These are phyloP conservation scores for Tulasnella sp. DNA, from an alignment of 768 basidiomycete genomes.

Conservation along the genomic window DNA sequence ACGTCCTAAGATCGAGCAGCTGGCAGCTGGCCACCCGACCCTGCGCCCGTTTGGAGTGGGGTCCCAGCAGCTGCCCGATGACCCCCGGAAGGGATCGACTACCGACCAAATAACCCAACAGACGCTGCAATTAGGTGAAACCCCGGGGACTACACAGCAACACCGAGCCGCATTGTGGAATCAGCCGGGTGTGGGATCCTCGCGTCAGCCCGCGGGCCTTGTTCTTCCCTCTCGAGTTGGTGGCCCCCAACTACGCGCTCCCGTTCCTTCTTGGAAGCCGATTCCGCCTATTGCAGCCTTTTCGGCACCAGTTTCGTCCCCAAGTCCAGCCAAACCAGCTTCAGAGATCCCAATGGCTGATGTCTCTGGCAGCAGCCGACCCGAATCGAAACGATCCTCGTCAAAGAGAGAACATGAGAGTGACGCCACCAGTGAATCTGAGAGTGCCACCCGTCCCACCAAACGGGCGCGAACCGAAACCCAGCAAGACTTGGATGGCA, in stretches of 20 bases:
- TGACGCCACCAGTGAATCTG: constrained; percentile 6
- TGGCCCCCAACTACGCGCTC: too few species aligned
- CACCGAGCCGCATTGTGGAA: neutral
- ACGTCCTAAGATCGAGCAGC: neutral
- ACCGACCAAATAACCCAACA: neutral
- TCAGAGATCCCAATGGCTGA: too few species aligned
- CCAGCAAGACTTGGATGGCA: constrained; percentile 20
- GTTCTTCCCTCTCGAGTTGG: too few species aligned
- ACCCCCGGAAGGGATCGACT: neutral
- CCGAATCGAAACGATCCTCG: neutral
- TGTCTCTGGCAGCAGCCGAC: too few species aligned
- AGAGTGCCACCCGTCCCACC: neutral
- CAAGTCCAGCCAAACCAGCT: too few species aligned
- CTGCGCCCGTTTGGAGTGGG: neutral
- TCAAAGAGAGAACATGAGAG: constrained; percentile 3
- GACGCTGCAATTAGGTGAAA: neutral
- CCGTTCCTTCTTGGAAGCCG: too few species aligned
- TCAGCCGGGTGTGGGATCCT: neutral
- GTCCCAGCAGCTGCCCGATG: neutral
- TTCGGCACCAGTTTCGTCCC: too few species aligned
- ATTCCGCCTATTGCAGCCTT: too few species aligned
- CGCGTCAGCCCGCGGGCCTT: neutral
- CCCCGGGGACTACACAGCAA: constrained; percentile 6
- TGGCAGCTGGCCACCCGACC: neutral
- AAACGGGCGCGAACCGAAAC: constrained; percentile 15